Percentiles rank a stretch among this genome's conserved stretches.
Conservation (phyloP, 306 rosid species). For the Prunus padus region DNA sequence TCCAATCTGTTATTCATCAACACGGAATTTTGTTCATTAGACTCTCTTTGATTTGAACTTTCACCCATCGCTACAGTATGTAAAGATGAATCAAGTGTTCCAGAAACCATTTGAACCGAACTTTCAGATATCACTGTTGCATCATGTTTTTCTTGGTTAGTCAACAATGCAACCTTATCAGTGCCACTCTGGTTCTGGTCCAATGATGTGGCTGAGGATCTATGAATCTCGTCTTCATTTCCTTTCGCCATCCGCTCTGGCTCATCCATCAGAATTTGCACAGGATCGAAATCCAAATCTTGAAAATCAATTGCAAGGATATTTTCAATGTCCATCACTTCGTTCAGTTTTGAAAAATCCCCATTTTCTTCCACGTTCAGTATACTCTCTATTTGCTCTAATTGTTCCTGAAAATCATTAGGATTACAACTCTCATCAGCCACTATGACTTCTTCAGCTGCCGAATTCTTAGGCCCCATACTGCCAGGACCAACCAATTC, state of each 20-base stretch:
- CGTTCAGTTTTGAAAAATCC: not conserved
- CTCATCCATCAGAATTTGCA: slow-evolving; percentile 23
- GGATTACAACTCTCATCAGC: not conserved
- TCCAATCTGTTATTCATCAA: slow-evolving; percentile 1
- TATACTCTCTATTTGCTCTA: slow-evolving; percentile 24
- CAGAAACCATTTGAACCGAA: slow-evolving; percentile 27
- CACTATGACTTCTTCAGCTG: not conserved
- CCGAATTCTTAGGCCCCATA: not conserved
- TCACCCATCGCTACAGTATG: not conserved
- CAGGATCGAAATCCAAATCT: slow-evolving; percentile 2
- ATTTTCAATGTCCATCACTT: not conserved
- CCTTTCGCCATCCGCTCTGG: slow-evolving; percentile 20
- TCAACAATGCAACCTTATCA: slow-evolving; percentile 35
- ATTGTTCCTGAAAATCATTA: not conserved
- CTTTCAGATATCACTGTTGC: slow-evolving; percentile 17
- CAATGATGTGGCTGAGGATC: slow-evolving; percentile 9
- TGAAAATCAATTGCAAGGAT: not conserved
- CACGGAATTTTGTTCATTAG: slow-evolving; percentile 11
- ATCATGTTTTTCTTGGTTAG: slow-evolving; percentile 30
- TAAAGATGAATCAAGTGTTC: slow-evolving; percentile 14
- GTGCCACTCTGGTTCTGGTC: slow-evolving; percentile 27
- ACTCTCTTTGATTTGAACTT: slow-evolving; percentile 21
- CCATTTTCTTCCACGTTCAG: slow-evolving; percentile 17
- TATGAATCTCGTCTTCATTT: slow-evolving; percentile 27
- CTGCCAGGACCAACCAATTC: slow-evolving; percentile 3